Conservation (phyloP, 2,329 filamentous ascomycete species). For the Arthrobotrys iridis region DNA sequence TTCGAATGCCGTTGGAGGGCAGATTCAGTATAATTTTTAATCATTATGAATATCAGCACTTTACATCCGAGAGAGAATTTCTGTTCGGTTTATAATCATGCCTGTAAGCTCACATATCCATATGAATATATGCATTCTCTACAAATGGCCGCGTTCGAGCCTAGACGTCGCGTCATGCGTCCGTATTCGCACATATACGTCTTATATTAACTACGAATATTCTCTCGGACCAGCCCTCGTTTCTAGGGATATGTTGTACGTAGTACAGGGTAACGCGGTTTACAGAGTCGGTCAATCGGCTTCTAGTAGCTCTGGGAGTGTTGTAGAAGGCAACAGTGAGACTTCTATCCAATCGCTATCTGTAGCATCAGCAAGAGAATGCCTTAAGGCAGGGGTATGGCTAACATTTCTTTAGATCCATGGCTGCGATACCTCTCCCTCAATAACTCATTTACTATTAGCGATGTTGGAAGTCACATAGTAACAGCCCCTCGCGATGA, state of each 20-base stretch:
- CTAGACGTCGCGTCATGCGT: no score
- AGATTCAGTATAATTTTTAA: no score
- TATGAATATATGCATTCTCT: no score
- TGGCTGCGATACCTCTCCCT: neutral
- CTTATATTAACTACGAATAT: neutral
- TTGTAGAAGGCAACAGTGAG: neutral
- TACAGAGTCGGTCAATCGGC: neutral
- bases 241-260: neutral
- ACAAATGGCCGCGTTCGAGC: no score
- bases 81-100: constrained; percentile 6
- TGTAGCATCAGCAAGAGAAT: neutral
- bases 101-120: neutral
- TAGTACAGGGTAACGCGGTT: neutral
- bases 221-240: neutral
- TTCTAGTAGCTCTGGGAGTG: neutral
- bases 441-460: neutral
- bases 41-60: neutral
- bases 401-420: neutral
- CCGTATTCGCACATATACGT: no score
- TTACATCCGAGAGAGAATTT: neutral
- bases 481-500: neutral
- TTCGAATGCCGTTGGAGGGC: no score
- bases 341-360: neutral
- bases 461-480: neutral
- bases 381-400: no score